Evolutionary conservation across 1,139 yeast species (phyloP).

Genomic region (Geotrichum candidum): DNA sequence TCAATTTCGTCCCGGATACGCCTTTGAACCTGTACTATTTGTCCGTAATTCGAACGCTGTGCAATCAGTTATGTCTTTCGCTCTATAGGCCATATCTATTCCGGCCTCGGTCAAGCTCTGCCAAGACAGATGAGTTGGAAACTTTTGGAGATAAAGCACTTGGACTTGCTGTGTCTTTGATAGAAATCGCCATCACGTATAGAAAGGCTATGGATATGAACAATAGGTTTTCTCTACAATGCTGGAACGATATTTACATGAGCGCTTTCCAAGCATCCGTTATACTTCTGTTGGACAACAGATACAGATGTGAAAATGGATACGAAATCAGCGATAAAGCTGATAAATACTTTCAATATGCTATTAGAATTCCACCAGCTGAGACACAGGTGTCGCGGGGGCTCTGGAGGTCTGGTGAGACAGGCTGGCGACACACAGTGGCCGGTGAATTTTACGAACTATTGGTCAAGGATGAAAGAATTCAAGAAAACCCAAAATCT

Average conservation of each 20-base stretch:
- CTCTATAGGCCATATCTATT: conserved; percentile 3
- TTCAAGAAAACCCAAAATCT: background rate
- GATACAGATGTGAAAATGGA: background rate
- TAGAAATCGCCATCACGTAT: conserved; percentile 7
- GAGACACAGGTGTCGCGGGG: background rate
- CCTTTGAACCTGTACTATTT: background rate
- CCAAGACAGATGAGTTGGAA: background rate
- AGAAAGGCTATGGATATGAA: background rate
- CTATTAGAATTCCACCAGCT: conserved; percentile 6
- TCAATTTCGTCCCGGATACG: background rate
- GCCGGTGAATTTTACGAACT: background rate
- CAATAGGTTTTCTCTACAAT: background rate
- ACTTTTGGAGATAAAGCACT: background rate
- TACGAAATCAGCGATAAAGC: conserved; percentile 1
- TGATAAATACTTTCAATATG: background rate
- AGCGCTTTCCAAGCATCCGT: conserved; percentile 7
- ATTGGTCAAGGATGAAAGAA: background rate
- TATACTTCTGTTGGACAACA: conserved; percentile 1
- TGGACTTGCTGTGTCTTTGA: conserved; percentile 3
- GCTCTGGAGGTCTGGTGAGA: conserved; percentile 4
- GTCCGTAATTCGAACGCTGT: conserved; percentile 1
- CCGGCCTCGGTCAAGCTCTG: background rate
- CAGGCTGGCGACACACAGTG: conserved; percentile 2
- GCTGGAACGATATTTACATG: conserved; percentile 2
- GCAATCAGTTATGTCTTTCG: conserved; percentile 3